Conservation (phyloP, 2,329 filamentous ascomycete species). For the Aureobasidium sp. region DNA sequence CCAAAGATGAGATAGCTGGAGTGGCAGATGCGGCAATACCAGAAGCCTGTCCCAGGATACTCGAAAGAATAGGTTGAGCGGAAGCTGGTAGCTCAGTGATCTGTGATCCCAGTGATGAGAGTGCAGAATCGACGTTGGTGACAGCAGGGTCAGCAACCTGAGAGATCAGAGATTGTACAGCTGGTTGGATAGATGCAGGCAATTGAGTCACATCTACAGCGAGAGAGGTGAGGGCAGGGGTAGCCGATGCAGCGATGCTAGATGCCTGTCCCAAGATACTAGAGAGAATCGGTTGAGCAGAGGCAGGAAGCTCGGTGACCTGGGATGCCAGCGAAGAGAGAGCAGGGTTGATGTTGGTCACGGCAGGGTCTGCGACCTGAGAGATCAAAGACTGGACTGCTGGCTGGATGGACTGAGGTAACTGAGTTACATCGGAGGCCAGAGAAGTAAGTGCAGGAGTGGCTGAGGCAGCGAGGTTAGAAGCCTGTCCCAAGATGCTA, state of each 20-base stretch:
- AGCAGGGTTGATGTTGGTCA: neutral
- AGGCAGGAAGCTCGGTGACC: neutral
- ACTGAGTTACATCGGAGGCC: neutral
- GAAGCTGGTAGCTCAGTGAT: neutral
- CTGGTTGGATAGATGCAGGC: neutral
- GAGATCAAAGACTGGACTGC: neutral
- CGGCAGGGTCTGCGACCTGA: neutral
- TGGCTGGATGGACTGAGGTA: neutral
- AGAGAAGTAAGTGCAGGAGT: neutral
- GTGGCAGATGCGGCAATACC: neutral
- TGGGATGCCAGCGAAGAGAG: neutral
- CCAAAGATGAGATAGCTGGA: neutral
- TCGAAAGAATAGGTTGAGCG: neutral
- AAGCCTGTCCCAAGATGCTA: neutral
- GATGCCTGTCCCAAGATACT: neutral
- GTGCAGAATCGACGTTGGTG: neutral
- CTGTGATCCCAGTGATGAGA: neutral
- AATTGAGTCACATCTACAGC: neutral
- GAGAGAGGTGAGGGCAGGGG: neutral
- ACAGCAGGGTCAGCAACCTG: neutral
- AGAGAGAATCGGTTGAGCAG: neutral
- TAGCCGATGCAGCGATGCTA: neutral
- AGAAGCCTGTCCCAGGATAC: neutral
- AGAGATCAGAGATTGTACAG: neutral
- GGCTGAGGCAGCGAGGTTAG: neutral